Conservation (phyloP, 2,329 filamentous ascomycete genomes). For the Pseudogymnoascus sp. region DNA sequence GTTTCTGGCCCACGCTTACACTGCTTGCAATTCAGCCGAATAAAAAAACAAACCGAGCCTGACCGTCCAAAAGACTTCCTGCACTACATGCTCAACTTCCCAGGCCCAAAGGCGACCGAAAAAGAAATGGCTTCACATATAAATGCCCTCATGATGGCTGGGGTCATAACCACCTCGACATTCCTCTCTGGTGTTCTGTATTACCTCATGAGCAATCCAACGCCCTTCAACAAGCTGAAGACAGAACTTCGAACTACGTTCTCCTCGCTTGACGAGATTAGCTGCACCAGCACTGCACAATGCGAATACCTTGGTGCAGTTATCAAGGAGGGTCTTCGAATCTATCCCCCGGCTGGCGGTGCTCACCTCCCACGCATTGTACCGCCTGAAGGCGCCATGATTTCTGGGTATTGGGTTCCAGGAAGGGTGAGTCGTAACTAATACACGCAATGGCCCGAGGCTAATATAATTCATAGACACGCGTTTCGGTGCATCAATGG, state of each 20-base stretch:
- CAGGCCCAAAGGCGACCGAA: constrained; percentile 15
- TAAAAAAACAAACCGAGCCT: background rate
- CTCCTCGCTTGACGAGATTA: constrained; percentile 21
- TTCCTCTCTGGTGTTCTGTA: constrained; percentile 35
- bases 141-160: constrained; percentile 33
- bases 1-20: background rate
- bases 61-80: constrained; percentile 16
- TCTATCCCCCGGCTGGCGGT: constrained; percentile 24
- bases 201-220: constrained; percentile 34
- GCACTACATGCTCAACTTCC: constrained; percentile 17
- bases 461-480: constrained; percentile 13
- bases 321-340: constrained; percentile 31
- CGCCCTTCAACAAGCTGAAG: constrained; percentile 31
- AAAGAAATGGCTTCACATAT: constrained; percentile 13
- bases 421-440: constrained; percentile 15
- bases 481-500: constrained; percentile 21
- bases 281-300: constrained; percentile 18
- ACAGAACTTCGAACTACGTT: constrained; percentile 37
- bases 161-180: constrained; percentile 45
- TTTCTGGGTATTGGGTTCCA: constrained; percentile 20
- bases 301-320: constrained; percentile 31
- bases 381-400: constrained; percentile 17
- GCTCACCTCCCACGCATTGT: constrained; percentile 18
- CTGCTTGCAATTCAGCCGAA: background rate
- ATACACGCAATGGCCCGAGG: background rate